Conservation (phyloP, 2,329 filamentous ascomycete species). For the Curvularia verruculosa region DNA sequence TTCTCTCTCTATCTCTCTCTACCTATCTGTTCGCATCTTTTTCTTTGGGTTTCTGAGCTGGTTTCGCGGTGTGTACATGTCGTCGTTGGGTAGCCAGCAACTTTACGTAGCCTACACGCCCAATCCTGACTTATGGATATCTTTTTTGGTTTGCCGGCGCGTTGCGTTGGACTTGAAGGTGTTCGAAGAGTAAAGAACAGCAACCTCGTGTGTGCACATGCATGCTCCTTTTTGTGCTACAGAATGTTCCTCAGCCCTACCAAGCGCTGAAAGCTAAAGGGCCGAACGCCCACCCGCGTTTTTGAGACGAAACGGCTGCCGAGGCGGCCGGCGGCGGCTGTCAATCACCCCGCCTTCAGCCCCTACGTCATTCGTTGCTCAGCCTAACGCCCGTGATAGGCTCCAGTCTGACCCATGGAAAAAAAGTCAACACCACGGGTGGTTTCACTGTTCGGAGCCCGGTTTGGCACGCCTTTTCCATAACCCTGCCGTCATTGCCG, state of each 20-base stretch:
- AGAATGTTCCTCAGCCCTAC: slow-evolving; percentile 26
- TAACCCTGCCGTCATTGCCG: slow-evolving; percentile 8
- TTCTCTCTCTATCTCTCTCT: no score
- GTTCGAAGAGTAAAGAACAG: not conserved
- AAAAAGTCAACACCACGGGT: slow-evolving; percentile 15
- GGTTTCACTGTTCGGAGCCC: slow-evolving; percentile 4
- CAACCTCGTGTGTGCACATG: not conserved
- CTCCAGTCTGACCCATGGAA: slow-evolving; percentile 1
- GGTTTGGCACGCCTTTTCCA: slow-evolving; percentile 3
- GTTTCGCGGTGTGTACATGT: slow-evolving; percentile 16
- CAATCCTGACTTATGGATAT: slow-evolving; percentile 5
- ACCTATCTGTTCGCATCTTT: slow-evolving; percentile 4
- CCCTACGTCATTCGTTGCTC: slow-evolving; percentile 20
- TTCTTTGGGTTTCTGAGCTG: slow-evolving; percentile 7
- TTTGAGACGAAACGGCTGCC: slow-evolving; percentile 9
- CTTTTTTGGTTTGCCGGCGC: slow-evolving; percentile 5
- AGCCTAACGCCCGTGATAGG: slow-evolving; percentile 12
- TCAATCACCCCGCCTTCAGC: slow-evolving; percentile 20
- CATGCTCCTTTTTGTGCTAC: slow-evolving; percentile 4
- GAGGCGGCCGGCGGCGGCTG: slow-evolving; percentile 13
- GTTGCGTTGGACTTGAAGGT: slow-evolving; percentile 10
- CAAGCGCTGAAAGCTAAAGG: slow-evolving; percentile 11
- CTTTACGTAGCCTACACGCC: slow-evolving; percentile 16
- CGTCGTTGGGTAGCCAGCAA: slow-evolving; percentile 17
- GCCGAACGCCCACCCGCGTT: slow-evolving; percentile 13